Conservation (phyloP, 306 rosid genomes). For the Vigna unguiculata region DNA sequence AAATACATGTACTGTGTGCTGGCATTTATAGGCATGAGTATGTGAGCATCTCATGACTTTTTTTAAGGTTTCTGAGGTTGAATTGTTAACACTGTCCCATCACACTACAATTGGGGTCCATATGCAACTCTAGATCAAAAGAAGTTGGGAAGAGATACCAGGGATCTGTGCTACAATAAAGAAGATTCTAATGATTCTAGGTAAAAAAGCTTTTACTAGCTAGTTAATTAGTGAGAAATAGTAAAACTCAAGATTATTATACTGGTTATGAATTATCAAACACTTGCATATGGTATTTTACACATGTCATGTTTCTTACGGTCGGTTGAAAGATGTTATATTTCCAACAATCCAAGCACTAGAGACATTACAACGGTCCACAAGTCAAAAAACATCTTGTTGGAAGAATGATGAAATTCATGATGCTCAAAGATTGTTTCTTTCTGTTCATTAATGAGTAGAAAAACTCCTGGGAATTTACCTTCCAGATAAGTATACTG, state of each 20-base stretch:
- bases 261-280: neutral
- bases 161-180: slow-evolving; percentile 43
- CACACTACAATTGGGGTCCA: slow-evolving; percentile 31
- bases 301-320: slow-evolving; percentile 16
- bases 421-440: slow-evolving; percentile 23
- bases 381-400: slow-evolving; percentile 31
- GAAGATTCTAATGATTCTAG: slow-evolving; percentile 31
- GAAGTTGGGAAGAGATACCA: slow-evolving; percentile 51
- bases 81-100: slow-evolving; percentile 13
- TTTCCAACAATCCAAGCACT: slow-evolving; percentile 34
- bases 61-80: slow-evolving; percentile 22
- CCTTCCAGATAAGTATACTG: slow-evolving; percentile 98
- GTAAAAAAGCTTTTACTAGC: slow-evolving; percentile 27
- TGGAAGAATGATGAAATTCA: slow-evolving; percentile 5
- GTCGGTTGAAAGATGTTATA: slow-evolving; percentile 16
- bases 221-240: slow-evolving; percentile 26
- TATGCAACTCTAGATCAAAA: slow-evolving; percentile 44
- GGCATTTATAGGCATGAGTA: slow-evolving; percentile 16
- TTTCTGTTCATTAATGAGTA: slow-evolving; percentile 3
- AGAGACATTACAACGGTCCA: slow-evolving; percentile 42
- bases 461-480: slow-evolving; percentile 46
- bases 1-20: neutral
- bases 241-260: slow-evolving; percentile 34
- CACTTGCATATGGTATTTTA: slow-evolving; percentile 30
- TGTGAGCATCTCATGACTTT: slow-evolving; percentile 19